Evolutionary conservation across 2,329 filamentous ascomycete species (phyloP).

Genomic region (Sclerotinia trifoliorum): DNA sequence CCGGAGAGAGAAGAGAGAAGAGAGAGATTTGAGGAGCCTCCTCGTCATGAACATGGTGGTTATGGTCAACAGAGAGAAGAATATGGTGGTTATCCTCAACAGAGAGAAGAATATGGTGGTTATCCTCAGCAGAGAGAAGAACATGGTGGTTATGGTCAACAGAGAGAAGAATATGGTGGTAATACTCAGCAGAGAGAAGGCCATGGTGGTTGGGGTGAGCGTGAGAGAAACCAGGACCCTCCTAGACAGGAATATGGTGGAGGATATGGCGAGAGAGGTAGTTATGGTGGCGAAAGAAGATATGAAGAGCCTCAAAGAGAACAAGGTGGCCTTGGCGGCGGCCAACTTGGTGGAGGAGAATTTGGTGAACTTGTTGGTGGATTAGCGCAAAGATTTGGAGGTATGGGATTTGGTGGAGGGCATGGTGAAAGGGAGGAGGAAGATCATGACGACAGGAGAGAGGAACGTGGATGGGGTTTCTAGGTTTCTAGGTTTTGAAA

Average conservation of each 20-base stretch:
- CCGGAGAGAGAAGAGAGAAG: constrained; percentile 20
- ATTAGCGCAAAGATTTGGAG: constrained; percentile 18
- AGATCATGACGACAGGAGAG: constrained; percentile 47
- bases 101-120: not conserved
- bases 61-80: constrained; percentile 13
- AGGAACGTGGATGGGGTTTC: constrained; percentile 11
- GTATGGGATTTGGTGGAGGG: constrained; percentile 11
- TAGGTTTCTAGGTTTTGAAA: not conserved
- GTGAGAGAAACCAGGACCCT: constrained; percentile 22
- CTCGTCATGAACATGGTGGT: constrained; percentile 28
- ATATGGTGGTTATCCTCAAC: constrained; percentile 26
- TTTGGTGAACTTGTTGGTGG: constrained; percentile 22
- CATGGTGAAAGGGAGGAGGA: not conserved
- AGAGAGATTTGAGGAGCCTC: constrained; percentile 23
- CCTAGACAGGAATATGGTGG: constrained; percentile 23
- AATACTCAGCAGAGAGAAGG: constrained; percentile 9
- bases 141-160: constrained; percentile 21
- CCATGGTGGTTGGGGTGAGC: constrained; percentile 27
- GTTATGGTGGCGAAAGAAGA: not conserved
- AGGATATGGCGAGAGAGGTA: constrained; percentile 11
- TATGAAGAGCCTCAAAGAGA: constrained; percentile 8
- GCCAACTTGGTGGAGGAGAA: constrained; percentile 11
- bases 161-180: too few relatives aligned
- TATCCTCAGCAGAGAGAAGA: constrained; percentile 11
- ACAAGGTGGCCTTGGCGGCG: constrained; percentile 23